Evolutionary conservation across 331 rosid species (phyloP), one percentile per base, ranked within the genome.

Genomic region (Acacia concinna): DNA sequence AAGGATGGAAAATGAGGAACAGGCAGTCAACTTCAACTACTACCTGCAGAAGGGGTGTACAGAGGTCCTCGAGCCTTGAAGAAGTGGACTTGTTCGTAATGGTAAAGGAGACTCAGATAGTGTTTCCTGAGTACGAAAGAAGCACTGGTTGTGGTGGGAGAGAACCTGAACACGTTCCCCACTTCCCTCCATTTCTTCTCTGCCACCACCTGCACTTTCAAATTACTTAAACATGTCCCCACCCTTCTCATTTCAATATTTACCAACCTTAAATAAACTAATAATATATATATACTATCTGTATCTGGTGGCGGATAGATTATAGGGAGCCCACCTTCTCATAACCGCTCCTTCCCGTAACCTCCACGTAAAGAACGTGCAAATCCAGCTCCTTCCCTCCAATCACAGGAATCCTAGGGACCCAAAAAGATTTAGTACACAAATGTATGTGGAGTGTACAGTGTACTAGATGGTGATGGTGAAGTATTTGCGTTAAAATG

Each of bases 101-200:
- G 94, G 83, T 80, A 93, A 13, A 96, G 99, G 67, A 91, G 97
- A 84, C 81, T 89, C 6, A 78, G 79, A 76, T 96, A 96, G 81
- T 93, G 99, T 59, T 93, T 96, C 76, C 93, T 91, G 57, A 96
- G 73, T 15, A 96, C 97, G 82, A 89, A 96, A 4, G 99, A 96
- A 81, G 98, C 98, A 59, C 99, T 96, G 2, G 98, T 93, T 21
- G 98, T 93, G 0, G 98, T 91, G 1, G 99, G 87, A 47, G 97
- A 89, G 83, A 96, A 96, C 80, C 68, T 93, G 82, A 96, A 96
- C 1, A 89, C 78, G 63, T 74, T 81, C 21, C 97, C 97, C 65
- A 93, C 97, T 91, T 96, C 97, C 89, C 99, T 96, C 99, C 99
- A 96, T 81, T 93, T 96, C 86, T 96, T 96, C 81, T 96, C 98